Percentiles rank a stretch among this genome's conserved stretches.
These are phyloP conservation scores for Rhizopus microsporus DNA, from an alignment of 371 early-diverging fungal species.

Conservation along the genomic window DNA sequence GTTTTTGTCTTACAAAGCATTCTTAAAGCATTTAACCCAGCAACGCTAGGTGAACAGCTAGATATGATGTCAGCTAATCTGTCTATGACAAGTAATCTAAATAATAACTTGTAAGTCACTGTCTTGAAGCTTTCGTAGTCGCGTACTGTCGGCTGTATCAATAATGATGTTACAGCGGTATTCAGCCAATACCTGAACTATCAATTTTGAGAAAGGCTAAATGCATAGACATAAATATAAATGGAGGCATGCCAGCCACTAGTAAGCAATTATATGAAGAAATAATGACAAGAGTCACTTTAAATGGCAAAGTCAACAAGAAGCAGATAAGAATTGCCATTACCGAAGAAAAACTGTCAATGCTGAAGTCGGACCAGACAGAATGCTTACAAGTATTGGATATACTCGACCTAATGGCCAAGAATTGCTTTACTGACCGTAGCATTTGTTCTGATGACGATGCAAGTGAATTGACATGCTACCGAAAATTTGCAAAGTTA, in stretches of 20 bases:
- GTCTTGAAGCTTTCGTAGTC: slow-evolving; percentile 21
- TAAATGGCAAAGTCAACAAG: slow-evolving; percentile 15
- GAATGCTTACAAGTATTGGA: slow-evolving; percentile 17
- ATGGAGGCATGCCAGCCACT: slow-evolving; percentile 15
- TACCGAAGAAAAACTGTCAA: slow-evolving; percentile 14
- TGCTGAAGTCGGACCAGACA: slow-evolving; percentile 17
- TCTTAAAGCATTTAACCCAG: slow-evolving; percentile 16
- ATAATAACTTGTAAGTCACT: slow-evolving; percentile 19
- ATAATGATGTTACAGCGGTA: slow-evolving; percentile 12
- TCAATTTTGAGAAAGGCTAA: slow-evolving; percentile 12
- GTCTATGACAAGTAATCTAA: slow-evolving; percentile 16
- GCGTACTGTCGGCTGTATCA: slow-evolving; percentile 20
- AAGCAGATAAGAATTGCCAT: slow-evolving; percentile 16
- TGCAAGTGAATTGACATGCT: slow-evolving; percentile 20
- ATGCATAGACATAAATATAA: slow-evolving; percentile 12
- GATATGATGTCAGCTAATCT: slow-evolving; percentile 22
- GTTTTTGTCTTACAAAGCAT: slow-evolving; percentile 11
- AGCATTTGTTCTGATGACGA: slow-evolving; percentile 11
- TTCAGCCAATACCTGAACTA: slow-evolving; percentile 17
- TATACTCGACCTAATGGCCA: slow-evolving; percentile 12
- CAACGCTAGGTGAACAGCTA: slow-evolving; percentile 18
- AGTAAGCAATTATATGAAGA: slow-evolving; percentile 19
- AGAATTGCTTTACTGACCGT: slow-evolving; percentile 12
- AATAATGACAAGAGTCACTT: slow-evolving; percentile 14
- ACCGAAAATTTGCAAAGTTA: slow-evolving; percentile 21